Evolutionary conservation across 2,329 filamentous ascomycete species (phyloP).

Genomic region (Herpomyces periplanetae): DNA sequence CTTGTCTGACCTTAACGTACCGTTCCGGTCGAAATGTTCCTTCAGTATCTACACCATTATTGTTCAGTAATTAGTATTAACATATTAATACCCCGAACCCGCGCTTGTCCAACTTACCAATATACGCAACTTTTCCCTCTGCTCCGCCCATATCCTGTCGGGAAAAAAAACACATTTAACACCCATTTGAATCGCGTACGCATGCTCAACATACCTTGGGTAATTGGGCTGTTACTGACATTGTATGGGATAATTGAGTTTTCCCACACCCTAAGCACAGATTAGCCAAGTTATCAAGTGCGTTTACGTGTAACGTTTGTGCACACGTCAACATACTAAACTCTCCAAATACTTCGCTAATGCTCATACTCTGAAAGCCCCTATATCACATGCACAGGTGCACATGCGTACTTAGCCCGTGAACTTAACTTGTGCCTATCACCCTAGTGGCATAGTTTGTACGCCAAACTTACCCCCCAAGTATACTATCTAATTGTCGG

Average conservation of each 20-base stretch:
- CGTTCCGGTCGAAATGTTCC: slow-evolving; percentile 23
- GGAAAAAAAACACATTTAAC: slow-evolving; percentile 7
- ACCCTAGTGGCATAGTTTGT: slow-evolving; percentile 1
- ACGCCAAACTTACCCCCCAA: slow-evolving; percentile 14
- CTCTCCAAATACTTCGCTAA: slow-evolving; percentile 20
- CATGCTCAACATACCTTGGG: too few relatives aligned
- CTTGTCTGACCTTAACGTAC: too few relatives aligned
- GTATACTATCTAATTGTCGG: slow-evolving; percentile 21
- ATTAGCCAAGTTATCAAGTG: slow-evolving; percentile 1
- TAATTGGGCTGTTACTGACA: slow-evolving; percentile 20
- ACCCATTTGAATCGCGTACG: slow-evolving; percentile 7
- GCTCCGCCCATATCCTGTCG: slow-evolving; percentile 18
- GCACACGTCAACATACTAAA: slow-evolving; percentile 9
- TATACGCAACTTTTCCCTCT: slow-evolving; percentile 26
- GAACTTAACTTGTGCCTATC: background rate
- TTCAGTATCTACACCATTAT: slow-evolving; percentile 11
- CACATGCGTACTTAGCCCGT: too few relatives aligned
- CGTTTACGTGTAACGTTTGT: background rate
- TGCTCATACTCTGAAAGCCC: slow-evolving; percentile 27
- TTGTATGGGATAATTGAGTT: slow-evolving; percentile 25
- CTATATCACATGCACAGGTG: slow-evolving; percentile 9
- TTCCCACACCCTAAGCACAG: slow-evolving; percentile 16
- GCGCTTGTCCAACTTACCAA: slow-evolving; percentile 14
- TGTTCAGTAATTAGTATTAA: slow-evolving; percentile 3
- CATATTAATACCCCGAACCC: too few relatives aligned